These are phyloP conservation scores for Termitomyces bulborhizus DNA, from an alignment of 768 basidiomycete species.

Conservation along the genomic window DNA sequence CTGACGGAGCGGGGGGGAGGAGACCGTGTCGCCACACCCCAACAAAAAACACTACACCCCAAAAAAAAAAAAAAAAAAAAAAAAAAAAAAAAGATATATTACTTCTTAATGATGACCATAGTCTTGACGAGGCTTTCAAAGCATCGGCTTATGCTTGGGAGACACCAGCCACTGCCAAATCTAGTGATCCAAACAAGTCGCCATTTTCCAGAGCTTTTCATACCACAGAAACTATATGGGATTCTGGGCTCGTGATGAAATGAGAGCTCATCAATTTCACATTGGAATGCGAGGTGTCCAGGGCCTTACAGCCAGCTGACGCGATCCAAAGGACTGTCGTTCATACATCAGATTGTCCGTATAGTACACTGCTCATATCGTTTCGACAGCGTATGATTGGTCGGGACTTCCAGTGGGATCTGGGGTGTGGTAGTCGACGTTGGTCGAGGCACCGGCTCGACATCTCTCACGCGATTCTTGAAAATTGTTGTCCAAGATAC, in stretches of 20 bases:
- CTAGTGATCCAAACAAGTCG: slow-evolving; percentile 18
- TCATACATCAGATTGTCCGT: background rate
- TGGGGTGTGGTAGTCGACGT: slow-evolving; percentile 26
- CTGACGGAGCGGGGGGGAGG: no score
- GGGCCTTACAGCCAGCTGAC: slow-evolving; percentile 19
- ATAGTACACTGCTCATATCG: background rate
- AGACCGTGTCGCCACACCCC: no score
- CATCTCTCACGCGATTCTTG: slow-evolving; percentile 23
- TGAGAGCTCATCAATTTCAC: slow-evolving; percentile 20
- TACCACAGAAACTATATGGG: slow-evolving; percentile 18
- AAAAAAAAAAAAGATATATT: no score
- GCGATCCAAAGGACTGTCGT: slow-evolving; percentile 12
- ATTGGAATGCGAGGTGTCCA: slow-evolving; percentile 24
- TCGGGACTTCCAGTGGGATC: slow-evolving; percentile 1
- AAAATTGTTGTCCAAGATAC: slow-evolving; percentile 26
- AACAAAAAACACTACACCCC: no score
- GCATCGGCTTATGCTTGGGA: slow-evolving; percentile 25
- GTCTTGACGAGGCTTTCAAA: slow-evolving; percentile 26
- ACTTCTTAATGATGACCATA: background rate
- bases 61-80: no score
- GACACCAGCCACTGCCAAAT: slow-evolving; percentile 16
- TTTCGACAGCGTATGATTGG: slow-evolving; percentile 8
- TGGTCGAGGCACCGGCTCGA: slow-evolving; percentile 28
- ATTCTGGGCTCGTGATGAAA: slow-evolving; percentile 15
- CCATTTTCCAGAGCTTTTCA: slow-evolving; percentile 21